Evolutionary conservation across 768 basidiomycete genomes (phyloP), one percentile per base, ranked within the genome.

Genomic region (Boletus sp.): DNA sequence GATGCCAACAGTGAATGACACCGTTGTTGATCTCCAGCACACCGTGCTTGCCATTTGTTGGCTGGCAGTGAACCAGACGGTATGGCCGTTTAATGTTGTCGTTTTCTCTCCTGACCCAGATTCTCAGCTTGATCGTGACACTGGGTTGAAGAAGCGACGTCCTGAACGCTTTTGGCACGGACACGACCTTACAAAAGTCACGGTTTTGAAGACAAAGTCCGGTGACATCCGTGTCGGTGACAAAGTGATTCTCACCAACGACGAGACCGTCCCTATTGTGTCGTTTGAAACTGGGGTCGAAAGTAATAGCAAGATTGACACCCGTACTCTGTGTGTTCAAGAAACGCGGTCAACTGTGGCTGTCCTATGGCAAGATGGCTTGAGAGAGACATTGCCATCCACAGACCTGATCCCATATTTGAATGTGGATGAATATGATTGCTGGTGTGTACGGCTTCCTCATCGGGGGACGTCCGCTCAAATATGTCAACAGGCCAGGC

Each of bases 401-500:
- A 81, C 78, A 10, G 79, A 85, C 20, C 74, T 95, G 18, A 84
- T 94, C 42, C 93, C 92, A 4, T 89, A 95, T 67, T 69, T 89
- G 50, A 92, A 92, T 58, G 83, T 92, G 10, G 94, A 96, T 70
- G 94, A 97, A 73, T 92, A 90, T 69, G 94, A 93, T 68, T 92
- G 87, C 70, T 94, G 90, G 90, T 90, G 62, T 65, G 86, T 71
- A 30, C 24, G 12, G 10, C 11, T 50, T 44, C 4, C 9, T 55
- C 47, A 8, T 45, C 18, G 30, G 44, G 18, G 10, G 10, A 32
- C 29, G 10, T 48, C 42, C 39, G 28, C 55, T 63, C 56, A 65
- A 30, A 55, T 50, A 51, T 51, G 12, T 60, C 36, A 50, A 18
- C 52, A 93, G 92, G 92, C 94, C 94, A 6, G 94, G 94, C 17